Evolutionary conservation across 2,329 filamentous ascomycete species (phyloP), one percentile per base, ranked within the genome.

Genomic region (Capronia coronata): DNA sequence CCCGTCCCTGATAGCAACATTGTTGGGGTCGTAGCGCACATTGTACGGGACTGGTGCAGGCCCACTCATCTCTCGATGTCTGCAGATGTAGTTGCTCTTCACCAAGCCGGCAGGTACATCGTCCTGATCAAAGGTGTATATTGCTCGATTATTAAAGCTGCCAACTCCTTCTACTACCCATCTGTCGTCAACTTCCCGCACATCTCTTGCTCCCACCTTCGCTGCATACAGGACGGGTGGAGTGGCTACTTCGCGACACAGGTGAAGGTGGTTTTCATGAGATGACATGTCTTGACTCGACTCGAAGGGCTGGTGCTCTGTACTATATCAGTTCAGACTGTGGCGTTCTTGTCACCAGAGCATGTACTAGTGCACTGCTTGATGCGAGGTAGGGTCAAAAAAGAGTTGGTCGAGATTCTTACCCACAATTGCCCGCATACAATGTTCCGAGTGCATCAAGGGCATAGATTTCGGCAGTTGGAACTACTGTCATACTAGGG

Each of bases 81-180:
- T 41, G 8, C 29, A 45, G 29, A 29, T 49, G 30, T 59, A 56
- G 25, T 56, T 46, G 32, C 53, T 59, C 21, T 42, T 51, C 2
- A 16, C 1, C 11, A 60, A 55, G n/a, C 58, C 58, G 2, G 45
- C 48, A 5, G 58, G 56, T 3, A 60, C 34, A 16, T 35, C 49
- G 16, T 38, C 22, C 19, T 43, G 39, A 5, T 38, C 23, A 35
- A 60, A 60, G 2, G 48, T 56, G 42, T 51, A 60, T 30, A 48
- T 41, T 37, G 52, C 48, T 39, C 45, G 54, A 23, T 59, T 40
- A 11, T 16, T 19, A 38, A 60, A 60, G 23, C 14, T 43, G 19
- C 58, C 58, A 6, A 52, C 54, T 16, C 48, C 52, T 14, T 43
- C 39, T 9, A 60, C 54, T 19, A 49, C 25, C 55, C 55, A 58